Percentiles rank a stretch among this genome's conserved stretches.
phyloP scores from a whole-genome alignment of 73 alveolate species.

The Paramecium pentaurelia region DNA sequence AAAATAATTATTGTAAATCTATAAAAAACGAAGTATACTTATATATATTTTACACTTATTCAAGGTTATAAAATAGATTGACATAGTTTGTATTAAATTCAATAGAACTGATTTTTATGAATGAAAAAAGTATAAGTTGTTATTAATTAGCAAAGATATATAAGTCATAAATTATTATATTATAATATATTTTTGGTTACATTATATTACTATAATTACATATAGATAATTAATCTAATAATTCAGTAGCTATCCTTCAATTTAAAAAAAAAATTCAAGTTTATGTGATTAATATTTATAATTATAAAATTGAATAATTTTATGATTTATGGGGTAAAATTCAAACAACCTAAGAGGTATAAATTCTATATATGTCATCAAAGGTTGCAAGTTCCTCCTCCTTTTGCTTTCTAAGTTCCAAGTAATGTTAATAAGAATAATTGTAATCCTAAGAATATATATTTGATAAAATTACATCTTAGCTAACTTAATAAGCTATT shows the following conservation, averaged over 20 bases:
- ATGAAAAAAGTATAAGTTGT: neutral
- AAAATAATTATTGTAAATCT: neutral
- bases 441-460: neutral
- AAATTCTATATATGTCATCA: conserved; percentile 37
- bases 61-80: neutral
- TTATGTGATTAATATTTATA: neutral
- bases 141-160: neutral
- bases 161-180: neutral
- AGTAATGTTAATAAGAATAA: neutral
- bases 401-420: conserved; percentile 20
- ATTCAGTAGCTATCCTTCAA: neutral
- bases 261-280: neutral
- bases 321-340: neutral
- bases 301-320: neutral
- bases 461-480: neutral
- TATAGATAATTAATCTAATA: neutral
- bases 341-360: conserved; percentile 38
- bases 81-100: neutral
- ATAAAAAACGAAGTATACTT: neutral
- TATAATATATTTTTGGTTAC: neutral
- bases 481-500: neutral
- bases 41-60: neutral
- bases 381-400: conserved; percentile 47
- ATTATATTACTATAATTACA: neutral
- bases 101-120: neutral